Evolutionary conservation across 768 basidiomycete species (phyloP), one percentile per base, ranked within the genome.

Genomic region (Phanerodontia chrysosporium): DNA sequence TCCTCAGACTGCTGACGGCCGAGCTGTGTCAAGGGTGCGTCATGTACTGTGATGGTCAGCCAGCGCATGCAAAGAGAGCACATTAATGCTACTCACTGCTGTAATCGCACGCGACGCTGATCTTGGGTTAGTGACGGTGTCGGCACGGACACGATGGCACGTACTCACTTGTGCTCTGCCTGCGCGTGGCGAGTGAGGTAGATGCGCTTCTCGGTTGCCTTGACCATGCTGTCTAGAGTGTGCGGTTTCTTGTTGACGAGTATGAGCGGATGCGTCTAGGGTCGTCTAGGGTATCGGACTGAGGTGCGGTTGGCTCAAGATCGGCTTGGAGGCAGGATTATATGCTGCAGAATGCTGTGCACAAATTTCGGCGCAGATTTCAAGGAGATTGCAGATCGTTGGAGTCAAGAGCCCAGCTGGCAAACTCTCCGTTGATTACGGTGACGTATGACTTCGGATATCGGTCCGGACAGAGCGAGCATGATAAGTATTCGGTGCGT

Each of bases 161-260:
- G 3, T 6, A 55, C 69, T 30, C 21, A 70, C 69, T 70, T 70
- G 63, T 70, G 69, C 49, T 70, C 69, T 1, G 69, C 69, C 54
- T 70, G 65, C 0, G 69, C 67, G 58, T 70, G 69, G 16, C 69
- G 64, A 24, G 67, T 68, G 49, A 70, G 61, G 60, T 64, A 70
- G 39, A 70, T 67, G 49, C 62, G 65, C 56, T 70, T 70, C 55
- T 66, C 58, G 1, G 69, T 67, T 10, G 69, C 66, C 36, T 62
- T 67, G 14, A 52, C 57, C 65, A 64, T 64, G 51, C 1, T 44
- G 55, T 53, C 32, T 36, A 36, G 2, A 5, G 10, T 18, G 22
- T 28, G 46, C 25, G 10, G 32, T 39, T 25, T 51, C 7, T n/a
- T n/a, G n/a, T n/a, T n/a, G n/a, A n/a, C n/a, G n/a, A n/a, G n/a